Evolutionary conservation across 1,284 basidiomycete genomes (phyloP), one percentile per base, ranked within the genome.

Genomic region (Chalciporus sp.): DNA sequence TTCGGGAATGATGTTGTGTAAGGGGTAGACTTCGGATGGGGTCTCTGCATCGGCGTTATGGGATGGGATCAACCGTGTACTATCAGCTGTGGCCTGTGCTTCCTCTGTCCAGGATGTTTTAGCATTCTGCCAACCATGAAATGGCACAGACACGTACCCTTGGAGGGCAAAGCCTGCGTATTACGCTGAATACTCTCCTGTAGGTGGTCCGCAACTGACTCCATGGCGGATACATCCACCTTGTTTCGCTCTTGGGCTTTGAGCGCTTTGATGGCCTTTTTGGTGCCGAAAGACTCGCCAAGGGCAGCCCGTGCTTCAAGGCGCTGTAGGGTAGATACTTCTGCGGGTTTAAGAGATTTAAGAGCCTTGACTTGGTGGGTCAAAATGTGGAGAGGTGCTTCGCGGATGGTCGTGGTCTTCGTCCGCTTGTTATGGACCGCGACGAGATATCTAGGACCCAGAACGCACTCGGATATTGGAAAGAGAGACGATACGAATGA

Each of bases 201-300:
- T 51, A 98, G 75, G 72, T 91, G 85, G 46, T 78, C 80, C 61
- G 87, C 84, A 19, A 94, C 88, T 12, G 83, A 83, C 66, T 88
- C 81, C 89, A 96, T 94, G 1, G 92, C 92, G 49, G 79, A 77
- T 14, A 91, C 83, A 72, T 96, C 92, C 35, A 98, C 86, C 67
- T 86, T 86, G 74, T 95, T 95, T 57, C 95, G 81, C 71, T 94
- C 93, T 55, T 84, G 83, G 2, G 92, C 88, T 53, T 84, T 83
- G 63, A 97, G 94, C 28, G 85, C 86, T 14, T 85, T 84, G 72
- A 93, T 90, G 37, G 93, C 92, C 69, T 96, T 97, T 74, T 93
- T 92, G 12, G 94, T 96, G 20, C 95, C 95, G 61, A 98, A 98
- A 1, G 90, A 84, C 67, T 93, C 88, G 29, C 95, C 95, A 1